Percentiles rank a stretch among this genome's conserved stretches.
phyloP scores from a whole-genome alignment of 2,329 filamentous ascomycete species.

The Colletotrichum abscissum region DNA sequence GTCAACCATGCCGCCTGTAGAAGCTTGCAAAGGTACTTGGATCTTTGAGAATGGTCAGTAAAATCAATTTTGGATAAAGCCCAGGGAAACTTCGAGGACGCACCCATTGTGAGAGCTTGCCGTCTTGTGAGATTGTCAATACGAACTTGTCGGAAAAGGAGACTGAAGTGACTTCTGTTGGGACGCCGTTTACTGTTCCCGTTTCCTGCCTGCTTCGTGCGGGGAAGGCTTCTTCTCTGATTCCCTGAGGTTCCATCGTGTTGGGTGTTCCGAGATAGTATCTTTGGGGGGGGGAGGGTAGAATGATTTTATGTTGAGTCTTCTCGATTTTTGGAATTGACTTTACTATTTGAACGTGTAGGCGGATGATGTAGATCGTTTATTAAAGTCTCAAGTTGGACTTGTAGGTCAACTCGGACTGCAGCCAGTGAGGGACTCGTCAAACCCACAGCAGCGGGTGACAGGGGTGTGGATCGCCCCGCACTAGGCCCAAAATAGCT shows the following conservation, averaged over 20 bases:
- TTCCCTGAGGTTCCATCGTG: conserved; percentile 53
- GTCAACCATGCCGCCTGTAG: conserved; percentile 72
- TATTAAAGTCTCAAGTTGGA: neutral
- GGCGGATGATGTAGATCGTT: neutral
- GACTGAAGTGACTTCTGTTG: conserved; percentile 78
- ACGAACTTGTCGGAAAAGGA: conserved; percentile 92
- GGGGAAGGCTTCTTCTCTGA: conserved; percentile 72
- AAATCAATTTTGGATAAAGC: fast-evolving
- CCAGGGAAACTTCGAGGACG: conserved; percentile 43
- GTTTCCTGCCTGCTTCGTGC: conserved; percentile 69
- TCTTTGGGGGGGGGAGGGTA: neutral
- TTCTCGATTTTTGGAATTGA: neutral
- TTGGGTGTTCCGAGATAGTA: neutral
- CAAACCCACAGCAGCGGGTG: neutral
- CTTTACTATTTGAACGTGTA: neutral
- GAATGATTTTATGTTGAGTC: neutral
- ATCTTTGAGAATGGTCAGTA: conserved; percentile 59
- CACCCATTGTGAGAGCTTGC: conserved; percentile 93
- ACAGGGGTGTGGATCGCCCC: conserved; percentile 40
- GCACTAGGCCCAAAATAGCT: conserved; percentile 48
- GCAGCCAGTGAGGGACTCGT: conserved; percentile 1
- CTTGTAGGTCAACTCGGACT: conserved; percentile 10
- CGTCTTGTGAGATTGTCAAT: conserved; percentile 87
- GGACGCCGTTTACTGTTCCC: conserved; percentile 72
- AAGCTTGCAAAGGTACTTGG: conserved; percentile 80